These are phyloP conservation scores for Talaromyces sp. DNA, from an alignment of 2,329 filamentous ascomycete species.

Conservation along the genomic window DNA sequence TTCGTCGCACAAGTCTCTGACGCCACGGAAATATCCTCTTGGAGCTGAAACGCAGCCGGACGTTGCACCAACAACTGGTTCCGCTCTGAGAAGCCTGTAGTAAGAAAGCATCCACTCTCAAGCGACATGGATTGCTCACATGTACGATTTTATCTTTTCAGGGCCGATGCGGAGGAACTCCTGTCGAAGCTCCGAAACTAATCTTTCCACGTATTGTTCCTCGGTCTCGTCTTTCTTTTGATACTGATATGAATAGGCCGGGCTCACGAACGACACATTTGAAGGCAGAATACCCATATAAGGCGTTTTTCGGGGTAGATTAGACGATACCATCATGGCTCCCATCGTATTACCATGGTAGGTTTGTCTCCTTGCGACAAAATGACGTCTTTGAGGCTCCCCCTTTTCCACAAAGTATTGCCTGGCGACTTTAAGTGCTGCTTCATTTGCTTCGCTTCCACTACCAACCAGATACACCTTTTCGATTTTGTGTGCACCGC, in stretches of 20 bases:
- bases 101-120: neutral
- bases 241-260: constrained; percentile 41
- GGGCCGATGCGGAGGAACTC: constrained; percentile 51
- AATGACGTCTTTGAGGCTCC: constrained; percentile 38
- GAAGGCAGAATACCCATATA: constrained; percentile 34
- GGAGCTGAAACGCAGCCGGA: constrained; percentile 64
- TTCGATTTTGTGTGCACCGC: neutral
- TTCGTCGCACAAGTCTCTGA: constrained; percentile 66
- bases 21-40: constrained; percentile 66
- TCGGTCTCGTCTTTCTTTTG: constrained; percentile 38
- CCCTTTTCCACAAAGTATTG: constrained; percentile 49
- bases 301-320: constrained; percentile 34
- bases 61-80: constrained; percentile 44
- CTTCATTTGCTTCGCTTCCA: constrained; percentile 46
- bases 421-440: constrained; percentile 50
- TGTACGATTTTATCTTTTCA: constrained; percentile 28
- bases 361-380: constrained; percentile 47
- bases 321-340: constrained; percentile 43
- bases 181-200: constrained; percentile 49
- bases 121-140: neutral
- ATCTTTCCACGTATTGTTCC: constrained; percentile 40
- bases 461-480: constrained; percentile 4
- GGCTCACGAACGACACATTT: constrained; percentile 27
- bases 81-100: neutral
- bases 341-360: constrained; percentile 56